Evolutionary conservation across 805 yeast species (phyloP).

Genomic region (Jamesozyma lodderae): DNA sequence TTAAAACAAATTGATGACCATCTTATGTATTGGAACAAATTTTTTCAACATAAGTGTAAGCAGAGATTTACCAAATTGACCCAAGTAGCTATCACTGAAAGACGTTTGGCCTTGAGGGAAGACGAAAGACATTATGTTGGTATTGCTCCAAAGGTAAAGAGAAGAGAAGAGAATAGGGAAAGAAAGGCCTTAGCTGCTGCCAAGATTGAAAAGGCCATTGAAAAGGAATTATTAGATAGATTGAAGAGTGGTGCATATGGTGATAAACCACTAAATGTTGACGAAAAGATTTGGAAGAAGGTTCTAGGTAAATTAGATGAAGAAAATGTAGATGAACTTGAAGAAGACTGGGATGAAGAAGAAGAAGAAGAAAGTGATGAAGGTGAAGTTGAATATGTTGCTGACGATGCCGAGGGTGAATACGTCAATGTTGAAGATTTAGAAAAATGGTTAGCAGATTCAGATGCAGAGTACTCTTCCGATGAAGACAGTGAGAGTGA

Average conservation of each 20-base stretch:
- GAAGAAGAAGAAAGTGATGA: slow-evolving; percentile 48
- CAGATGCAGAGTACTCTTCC: slow-evolving; percentile 31
- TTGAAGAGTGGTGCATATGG: slow-evolving; percentile 97
- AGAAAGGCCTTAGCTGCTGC: slow-evolving; percentile 96
- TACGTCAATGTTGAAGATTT: slow-evolving; percentile 88
- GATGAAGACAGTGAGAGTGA: slow-evolving; percentile 21
- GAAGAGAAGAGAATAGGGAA: slow-evolving; percentile 91
- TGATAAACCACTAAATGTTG: slow-evolving; percentile 94
- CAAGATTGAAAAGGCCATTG: slow-evolving; percentile 91
- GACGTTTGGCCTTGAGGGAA: slow-evolving; percentile 82
- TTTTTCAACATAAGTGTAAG: slow-evolving; percentile 84
- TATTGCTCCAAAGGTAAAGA: slow-evolving; percentile 83
- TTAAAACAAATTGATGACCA: slow-evolving; percentile 81
- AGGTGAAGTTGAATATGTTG: slow-evolving; percentile 82
- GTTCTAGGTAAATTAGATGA: slow-evolving; percentile 78
- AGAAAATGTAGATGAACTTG: slow-evolving; percentile 45
- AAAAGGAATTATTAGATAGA: slow-evolving; percentile 88
- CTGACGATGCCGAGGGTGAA: slow-evolving; percentile 82
- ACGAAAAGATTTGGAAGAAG: slow-evolving; percentile 90
- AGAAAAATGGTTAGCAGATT: slow-evolving; percentile 73
- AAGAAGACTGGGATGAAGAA: slow-evolving; percentile 42
- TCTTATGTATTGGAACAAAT: slow-evolving; percentile 87
- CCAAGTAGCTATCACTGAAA: slow-evolving; percentile 90
- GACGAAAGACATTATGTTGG: slow-evolving; percentile 93
- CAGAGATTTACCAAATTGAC: slow-evolving; percentile 91